Evolutionary conservation across 441 rosid genomes (phyloP).

Genomic region (Adansonia madagascariensis): DNA sequence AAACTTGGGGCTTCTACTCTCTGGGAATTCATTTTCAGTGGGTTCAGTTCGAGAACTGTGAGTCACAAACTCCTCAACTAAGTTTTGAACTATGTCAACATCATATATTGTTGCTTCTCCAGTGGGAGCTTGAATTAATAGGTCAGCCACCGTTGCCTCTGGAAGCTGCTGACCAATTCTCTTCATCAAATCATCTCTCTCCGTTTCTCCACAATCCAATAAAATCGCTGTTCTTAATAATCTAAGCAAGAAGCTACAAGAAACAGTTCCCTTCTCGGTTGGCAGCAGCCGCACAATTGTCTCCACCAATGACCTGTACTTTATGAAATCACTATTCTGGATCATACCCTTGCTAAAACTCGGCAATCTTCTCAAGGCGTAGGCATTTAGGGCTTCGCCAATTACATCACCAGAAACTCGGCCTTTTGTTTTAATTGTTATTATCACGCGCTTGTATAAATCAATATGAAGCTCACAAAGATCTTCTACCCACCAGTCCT

Average conservation of each 20-base stretch:
- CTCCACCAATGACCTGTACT: conserved; percentile 64
- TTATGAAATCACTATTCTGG: conserved; percentile 56
- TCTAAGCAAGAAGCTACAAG: conserved; percentile 75
- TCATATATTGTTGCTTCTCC: conserved; percentile 49
- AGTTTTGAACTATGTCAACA: conserved; percentile 66
- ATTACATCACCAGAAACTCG: conserved; percentile 57
- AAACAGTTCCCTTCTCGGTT: conserved; percentile 58
- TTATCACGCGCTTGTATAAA: conserved; percentile 63
- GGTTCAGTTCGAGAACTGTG: conserved; percentile 32
- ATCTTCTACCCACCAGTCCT: conserved; percentile 98
- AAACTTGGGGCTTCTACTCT: conserved; percentile 42
- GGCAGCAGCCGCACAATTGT: conserved; percentile 73
- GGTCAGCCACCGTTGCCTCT: conserved; percentile 65
- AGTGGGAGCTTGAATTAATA: conserved; percentile 56
- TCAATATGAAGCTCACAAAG: conserved; percentile 82
- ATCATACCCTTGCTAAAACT: conserved; percentile 65
- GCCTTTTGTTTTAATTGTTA: conserved; percentile 66
- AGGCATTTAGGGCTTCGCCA: conserved; percentile 79
- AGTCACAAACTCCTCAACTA: conserved; percentile 62
- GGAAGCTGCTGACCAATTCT: conserved; percentile 65
- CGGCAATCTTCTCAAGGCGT: conserved; percentile 72
- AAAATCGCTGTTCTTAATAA: conserved; percentile 63
- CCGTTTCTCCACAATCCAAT: conserved; percentile 64
- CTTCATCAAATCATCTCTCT: conserved; percentile 59
- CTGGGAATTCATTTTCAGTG: conserved; percentile 38